Evolutionary conservation across 1,284 basidiomycete genomes (phyloP), one percentile per base, ranked within the genome.

Genomic region (Sporisorium exsertum): DNA sequence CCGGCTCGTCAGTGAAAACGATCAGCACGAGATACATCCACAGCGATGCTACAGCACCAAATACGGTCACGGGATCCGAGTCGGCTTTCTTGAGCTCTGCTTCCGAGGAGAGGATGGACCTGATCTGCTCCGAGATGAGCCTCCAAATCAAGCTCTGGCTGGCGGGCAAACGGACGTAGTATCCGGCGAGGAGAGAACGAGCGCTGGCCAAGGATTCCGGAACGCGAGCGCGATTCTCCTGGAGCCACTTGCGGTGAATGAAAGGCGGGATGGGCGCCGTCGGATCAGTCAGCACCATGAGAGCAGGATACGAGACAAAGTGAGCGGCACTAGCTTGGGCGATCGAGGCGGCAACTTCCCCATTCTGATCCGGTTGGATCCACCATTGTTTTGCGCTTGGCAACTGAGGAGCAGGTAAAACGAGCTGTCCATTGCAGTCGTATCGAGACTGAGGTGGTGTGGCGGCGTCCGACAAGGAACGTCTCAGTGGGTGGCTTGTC

Each of bases 241-340:
- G 76, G n/a, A 82, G 68, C 81, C 81, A 82, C n/a, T 75, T 71
- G 59, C 81, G 75, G 46, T 81, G 77, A 20, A 82, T 75, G 37
- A 80, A 72, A 1, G 81, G 80, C 13, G 81, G 81, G n/a, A 80
- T 78, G 5, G 80, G 81, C 3, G 80, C 62, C 2, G 80, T 77
- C 7, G 81, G 76, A 54, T 82, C 81, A 13, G 80, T 79, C 13
- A 82, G 69, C 13, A 80, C 81, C 68, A 82, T 76, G 35, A 82
- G 58, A n/a, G 78, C 67, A 5, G 81, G 80, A 43, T 81, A 81
- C 20, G 79, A 72, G 45, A 78, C 78, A 52, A 82, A 78, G 56
- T 81, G 80, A 3, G 78, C 71, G n/a, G 80, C 80, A 46, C 75
- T 78, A 0, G 75, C 75, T n/a, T 76, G 72, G 0, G 80, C 81